These are phyloP conservation scores for Epichloe amarillans DNA, from an alignment of 2,329 filamentous ascomycete species.

Conservation along the genomic window DNA sequence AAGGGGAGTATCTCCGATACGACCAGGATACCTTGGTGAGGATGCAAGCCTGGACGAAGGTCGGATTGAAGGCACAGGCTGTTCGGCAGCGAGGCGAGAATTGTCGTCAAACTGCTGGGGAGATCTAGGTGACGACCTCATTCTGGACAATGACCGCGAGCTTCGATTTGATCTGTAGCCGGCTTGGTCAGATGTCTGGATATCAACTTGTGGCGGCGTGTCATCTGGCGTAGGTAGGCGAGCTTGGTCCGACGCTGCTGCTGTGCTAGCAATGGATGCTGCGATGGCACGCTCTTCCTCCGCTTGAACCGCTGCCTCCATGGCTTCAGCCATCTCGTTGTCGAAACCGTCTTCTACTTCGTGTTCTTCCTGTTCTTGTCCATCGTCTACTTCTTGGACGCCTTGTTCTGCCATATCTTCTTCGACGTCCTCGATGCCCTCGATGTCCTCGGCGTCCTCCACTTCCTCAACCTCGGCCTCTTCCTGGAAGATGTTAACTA, in stretches of 20 bases:
- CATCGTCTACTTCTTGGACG: not conserved
- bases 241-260: slow-evolving; percentile 26
- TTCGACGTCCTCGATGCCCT: slow-evolving; percentile 5
- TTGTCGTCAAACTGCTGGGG: not conserved
- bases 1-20: not conserved
- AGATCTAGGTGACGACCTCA: not conserved
- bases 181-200: slow-evolving; percentile 8
- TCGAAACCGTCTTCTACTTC: slow-evolving; percentile 2
- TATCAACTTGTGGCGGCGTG: slow-evolving; percentile 27
- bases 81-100: not conserved
- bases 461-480: not conserved
- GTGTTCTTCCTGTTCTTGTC: slow-evolving; percentile 4
- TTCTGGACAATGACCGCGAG: not conserved
- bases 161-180: slow-evolving; percentile 9
- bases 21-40: slow-evolving; percentile 3
- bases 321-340: not conserved
- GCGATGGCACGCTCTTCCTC: not conserved
- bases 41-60: not conserved
- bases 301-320: slow-evolving; percentile 5
- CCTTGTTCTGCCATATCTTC: slow-evolving; percentile 3
- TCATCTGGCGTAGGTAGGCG: slow-evolving; percentile 41
- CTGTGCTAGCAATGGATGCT: slow-evolving; percentile 17
- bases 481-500: not conserved
- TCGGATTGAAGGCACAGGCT: not conserved
- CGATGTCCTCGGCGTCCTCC: slow-evolving; percentile 2